Evolutionary conservation across 2,329 filamentous ascomycete species (phyloP).

Genomic region (Paraphoma sp.): DNA sequence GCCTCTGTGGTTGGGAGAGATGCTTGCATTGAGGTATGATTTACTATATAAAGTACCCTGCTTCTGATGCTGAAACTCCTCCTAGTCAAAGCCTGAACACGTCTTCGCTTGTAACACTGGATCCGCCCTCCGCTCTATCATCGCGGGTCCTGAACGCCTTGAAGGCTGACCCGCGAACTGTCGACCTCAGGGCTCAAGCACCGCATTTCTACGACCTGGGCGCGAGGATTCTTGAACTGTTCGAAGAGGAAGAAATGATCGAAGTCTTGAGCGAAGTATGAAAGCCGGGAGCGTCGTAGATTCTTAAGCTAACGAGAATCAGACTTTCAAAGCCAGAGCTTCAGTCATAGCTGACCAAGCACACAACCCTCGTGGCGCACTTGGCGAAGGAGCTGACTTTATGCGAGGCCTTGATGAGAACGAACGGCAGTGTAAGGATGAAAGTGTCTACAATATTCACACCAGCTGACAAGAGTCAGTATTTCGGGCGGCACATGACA

Average conservation of each 20-base stretch:
- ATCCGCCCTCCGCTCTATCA: constrained; percentile 79
- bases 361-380: constrained; percentile 77
- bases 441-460: background rate
- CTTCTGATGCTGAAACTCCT: too few species aligned
- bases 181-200: constrained; percentile 82
- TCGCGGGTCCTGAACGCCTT: constrained; percentile 85
- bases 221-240: constrained; percentile 84
- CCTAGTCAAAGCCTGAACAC: constrained; percentile 40
- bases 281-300: too few species aligned
- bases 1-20: constrained; percentile 93
- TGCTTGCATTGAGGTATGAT: constrained; percentile 75
- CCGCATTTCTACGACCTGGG: constrained; percentile 89
- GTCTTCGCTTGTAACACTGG: constrained; percentile 67
- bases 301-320: background rate
- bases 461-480: constrained; percentile 41
- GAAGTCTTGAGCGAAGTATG: constrained; percentile 61
- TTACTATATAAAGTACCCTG: background rate
- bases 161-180: constrained; percentile 85
- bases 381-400: constrained; percentile 76
- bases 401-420: constrained; percentile 87
- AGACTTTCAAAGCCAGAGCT: constrained; percentile 82
- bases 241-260: constrained; percentile 83
- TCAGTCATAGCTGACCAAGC: constrained; percentile 87
- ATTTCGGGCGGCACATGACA: constrained; percentile 57
- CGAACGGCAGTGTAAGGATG: constrained; percentile 70